Conservation (phyloP, 257 asterid species). For the Eucommia ulmoides region DNA sequence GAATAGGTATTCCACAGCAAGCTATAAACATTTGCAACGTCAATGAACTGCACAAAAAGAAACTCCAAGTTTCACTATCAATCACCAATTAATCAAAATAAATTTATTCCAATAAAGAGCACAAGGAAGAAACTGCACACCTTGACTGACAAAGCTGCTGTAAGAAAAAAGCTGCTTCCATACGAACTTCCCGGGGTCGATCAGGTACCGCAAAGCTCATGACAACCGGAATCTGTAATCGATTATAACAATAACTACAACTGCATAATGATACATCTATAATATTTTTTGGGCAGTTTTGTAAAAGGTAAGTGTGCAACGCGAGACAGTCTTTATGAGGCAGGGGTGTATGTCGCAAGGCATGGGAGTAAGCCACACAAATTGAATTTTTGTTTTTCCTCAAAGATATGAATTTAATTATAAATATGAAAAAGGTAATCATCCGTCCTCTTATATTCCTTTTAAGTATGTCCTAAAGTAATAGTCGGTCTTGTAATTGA, state of each 20-base stretch:
- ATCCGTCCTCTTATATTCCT: too few relatives aligned
- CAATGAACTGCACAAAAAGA: conserved; percentile 55
- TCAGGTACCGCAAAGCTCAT: conserved; percentile 94
- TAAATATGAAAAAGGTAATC: too few relatives aligned
- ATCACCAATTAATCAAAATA: conserved; percentile 8
- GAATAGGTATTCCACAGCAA: conserved; percentile 92
- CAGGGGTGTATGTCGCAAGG: too few relatives aligned
- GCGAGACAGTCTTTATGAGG: too few relatives aligned
- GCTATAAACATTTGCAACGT: conserved; percentile 96
- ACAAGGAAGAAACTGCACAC: conserved; percentile 23
- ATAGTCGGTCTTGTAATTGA: too few relatives aligned
- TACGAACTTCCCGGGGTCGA: conserved; percentile 89
- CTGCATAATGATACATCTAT: background rate
- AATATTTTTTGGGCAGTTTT: too few relatives aligned
- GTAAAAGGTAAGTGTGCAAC: too few relatives aligned
- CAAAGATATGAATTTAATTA: too few relatives aligned
- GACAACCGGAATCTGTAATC: conserved; percentile 66
- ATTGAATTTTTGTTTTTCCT: too few relatives aligned
- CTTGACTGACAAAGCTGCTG: conserved; percentile 98
- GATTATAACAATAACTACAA: background rate
- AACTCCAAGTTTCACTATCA: background rate
- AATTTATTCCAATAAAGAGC: conserved; percentile 6
- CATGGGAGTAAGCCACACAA: too few relatives aligned
- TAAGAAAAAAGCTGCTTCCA: conserved; percentile 91
- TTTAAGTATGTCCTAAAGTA: too few relatives aligned